These are phyloP conservation scores for Podosphaera xanthii DNA, from an alignment of 2,329 filamentous ascomycete genomes.

Conservation along the genomic window DNA sequence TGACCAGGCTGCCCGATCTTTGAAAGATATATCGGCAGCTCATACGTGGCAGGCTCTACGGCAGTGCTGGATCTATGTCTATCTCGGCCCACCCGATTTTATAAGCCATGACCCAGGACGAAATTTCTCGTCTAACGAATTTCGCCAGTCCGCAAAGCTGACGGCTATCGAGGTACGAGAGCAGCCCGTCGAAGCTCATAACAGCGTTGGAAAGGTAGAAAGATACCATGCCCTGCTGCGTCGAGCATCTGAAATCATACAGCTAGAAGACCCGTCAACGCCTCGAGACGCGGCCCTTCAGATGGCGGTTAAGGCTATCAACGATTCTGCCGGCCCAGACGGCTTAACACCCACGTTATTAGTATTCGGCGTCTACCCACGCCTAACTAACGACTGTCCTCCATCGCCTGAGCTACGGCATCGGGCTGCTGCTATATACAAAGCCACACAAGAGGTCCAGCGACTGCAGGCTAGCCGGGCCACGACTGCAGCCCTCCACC, in stretches of 20 bases:
- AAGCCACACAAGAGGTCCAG: neutral
- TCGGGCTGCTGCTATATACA: neutral
- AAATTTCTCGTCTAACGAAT: too few species aligned
- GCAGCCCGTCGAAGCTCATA: too few species aligned
- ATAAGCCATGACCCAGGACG: too few species aligned
- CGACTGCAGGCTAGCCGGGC: too few species aligned
- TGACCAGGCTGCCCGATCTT: neutral
- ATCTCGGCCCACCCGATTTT: too few species aligned
- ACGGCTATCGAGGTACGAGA: too few species aligned
- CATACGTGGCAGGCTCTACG: neutral
- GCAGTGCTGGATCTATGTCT: too few species aligned
- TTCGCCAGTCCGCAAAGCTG: too few species aligned
- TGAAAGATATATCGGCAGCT: neutral
- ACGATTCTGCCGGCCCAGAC: neutral
- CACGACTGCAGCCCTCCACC: neutral
- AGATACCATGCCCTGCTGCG: too few species aligned
- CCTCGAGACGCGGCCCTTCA: neutral
- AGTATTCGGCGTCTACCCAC: neutral
- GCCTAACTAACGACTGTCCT: neutral
- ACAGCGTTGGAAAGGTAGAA: too few species aligned
- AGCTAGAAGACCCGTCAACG: neutral
- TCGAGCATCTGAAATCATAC: neutral
- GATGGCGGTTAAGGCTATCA: neutral
- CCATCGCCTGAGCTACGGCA: neutral
- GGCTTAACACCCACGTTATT: neutral